phyloP scores from a whole-genome alignment of 768 basidiomycete genomes.

The Sarcodon sp. region DNA sequence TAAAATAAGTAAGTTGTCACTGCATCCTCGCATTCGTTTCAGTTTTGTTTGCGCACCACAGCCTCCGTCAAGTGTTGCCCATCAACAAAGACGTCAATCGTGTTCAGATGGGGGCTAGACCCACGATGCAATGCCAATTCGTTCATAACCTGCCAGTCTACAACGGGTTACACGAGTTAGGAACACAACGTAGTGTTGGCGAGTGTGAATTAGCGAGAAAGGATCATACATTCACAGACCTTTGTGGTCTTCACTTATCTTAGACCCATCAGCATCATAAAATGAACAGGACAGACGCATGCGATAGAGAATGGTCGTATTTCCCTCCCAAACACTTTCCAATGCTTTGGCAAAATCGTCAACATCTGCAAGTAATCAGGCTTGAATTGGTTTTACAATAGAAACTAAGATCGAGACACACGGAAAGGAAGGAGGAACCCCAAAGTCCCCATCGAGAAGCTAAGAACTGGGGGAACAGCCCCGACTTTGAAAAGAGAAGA shows the following conservation, averaged over 20 bases:
- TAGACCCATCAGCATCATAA: constrained; percentile 43
- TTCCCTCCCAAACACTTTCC: constrained; percentile 66
- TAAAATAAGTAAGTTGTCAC: constrained; percentile 17
- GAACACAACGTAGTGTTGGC: not conserved
- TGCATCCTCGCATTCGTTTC: constrained; percentile 3
- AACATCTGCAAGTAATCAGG: constrained; percentile 44
- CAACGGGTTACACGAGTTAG: not conserved
- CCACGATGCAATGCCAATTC: constrained; percentile 91
- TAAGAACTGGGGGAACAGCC: constrained; percentile 86
- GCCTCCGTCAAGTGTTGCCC: constrained; percentile 93
- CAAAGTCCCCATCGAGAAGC: constrained; percentile 87
- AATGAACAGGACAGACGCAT: constrained; percentile 86
- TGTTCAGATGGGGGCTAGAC: constrained; percentile 81
- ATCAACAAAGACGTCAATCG: constrained; percentile 89
- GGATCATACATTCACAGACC: constrained; percentile 25
- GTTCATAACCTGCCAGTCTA: constrained; percentile 97
- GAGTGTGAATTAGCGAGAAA: not conserved
- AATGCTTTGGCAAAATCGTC: constrained; percentile 76
- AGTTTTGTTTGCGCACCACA: constrained; percentile 45
- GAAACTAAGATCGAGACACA: constrained; percentile 26
- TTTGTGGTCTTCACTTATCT: constrained; percentile 43
- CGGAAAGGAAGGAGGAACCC: constrained; percentile 93
- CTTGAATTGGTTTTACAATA: not conserved
- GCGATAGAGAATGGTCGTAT: constrained; percentile 71
- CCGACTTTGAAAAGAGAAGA: constrained; percentile 83